phyloP scores from a whole-genome alignment of 2,329 filamentous ascomycete species.

The Diaporthe sp. region DNA sequence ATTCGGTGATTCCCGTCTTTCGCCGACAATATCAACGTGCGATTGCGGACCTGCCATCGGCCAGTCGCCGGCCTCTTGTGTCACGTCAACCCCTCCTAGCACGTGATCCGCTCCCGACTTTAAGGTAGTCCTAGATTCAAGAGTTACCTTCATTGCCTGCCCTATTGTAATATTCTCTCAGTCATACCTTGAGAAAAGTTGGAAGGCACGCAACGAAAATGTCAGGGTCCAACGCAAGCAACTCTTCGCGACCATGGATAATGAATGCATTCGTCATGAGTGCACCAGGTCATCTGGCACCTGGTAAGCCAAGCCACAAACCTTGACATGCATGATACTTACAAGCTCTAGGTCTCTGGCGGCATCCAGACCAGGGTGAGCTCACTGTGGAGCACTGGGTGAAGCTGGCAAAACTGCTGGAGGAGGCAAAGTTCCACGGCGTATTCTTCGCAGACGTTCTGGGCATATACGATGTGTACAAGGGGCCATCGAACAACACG shows the following conservation, averaged over 20 bases:
- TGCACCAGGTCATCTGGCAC: conserved; percentile 22
- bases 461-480: conserved; percentile 77
- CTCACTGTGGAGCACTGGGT: conserved; percentile 59
- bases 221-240: not conserved
- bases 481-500: conserved; percentile 64
- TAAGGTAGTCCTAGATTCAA: not conserved
- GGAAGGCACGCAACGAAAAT: not conserved
- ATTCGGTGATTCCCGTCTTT: conserved; percentile 5
- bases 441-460: conserved; percentile 51
- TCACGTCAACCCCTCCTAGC: conserved; percentile 1
- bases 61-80: not conserved
- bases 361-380: conserved; percentile 36
- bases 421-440: conserved; percentile 49
- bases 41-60: conserved; percentile 7
- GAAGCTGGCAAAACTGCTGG: conserved; percentile 47
- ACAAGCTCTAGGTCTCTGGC: conserved; percentile 15
- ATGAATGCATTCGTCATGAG: conserved; percentile 53
- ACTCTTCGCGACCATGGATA: conserved; percentile 38
- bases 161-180: not conserved
- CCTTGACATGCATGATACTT: not conserved
- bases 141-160: not conserved
- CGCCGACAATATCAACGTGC: not conserved
- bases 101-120: not conserved
- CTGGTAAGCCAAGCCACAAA: not conserved
- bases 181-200: not conserved